Base-by-base conservation (phyloP, 2,329 filamentous ascomycete genomes). In the Aureobasidium sp. region DNA sequence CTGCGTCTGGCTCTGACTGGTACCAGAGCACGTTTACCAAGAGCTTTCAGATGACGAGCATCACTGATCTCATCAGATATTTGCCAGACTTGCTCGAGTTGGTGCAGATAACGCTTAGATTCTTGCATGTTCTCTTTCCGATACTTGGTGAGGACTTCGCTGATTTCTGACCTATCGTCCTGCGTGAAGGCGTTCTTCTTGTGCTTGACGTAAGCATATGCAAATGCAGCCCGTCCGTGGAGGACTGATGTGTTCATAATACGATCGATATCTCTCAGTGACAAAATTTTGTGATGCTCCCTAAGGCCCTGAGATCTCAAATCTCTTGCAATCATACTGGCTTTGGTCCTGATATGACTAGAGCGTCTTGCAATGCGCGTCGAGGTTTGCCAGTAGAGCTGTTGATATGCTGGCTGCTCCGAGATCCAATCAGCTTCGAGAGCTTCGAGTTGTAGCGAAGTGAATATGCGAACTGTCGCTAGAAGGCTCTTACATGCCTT, bases 171-270 rank as follows among this genome's bases (percentile, higher is more conserved):
- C 5, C n/a, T 12, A 2, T 59, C 43, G 6, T 59, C n/a, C 20
- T n/a, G n/a, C 9, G 29, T 59, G 32, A 59, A 39, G 27, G 41
- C 55, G 24, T 59, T 59, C 15, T 32, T 47, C 43, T 48, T 48
- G 15, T 47, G 7, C 34, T 59, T 59, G 20, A 59, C 41, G 17
- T 48, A 59, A 9, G 55, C 55, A 59, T 59, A n/a, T 39, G 55
- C 43, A 39, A 59, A 59, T 6, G 55, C 55, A 26, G 55, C 55
- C 15, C 17, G 15, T 20, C 29, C 55, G 29, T 59, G 43, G 7
- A 36, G 26, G 6, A 5, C 15, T 2, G 41, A 24, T 20, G 13
- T 2, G 1, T 8, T 7, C 5, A 44, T 5, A 20, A 36, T 26
- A 4, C 20, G 17, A 5, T 15, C 10, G 2, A 36, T 5, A 1